phyloP scores from a whole-genome alignment of 768 basidiomycete genomes.

The Tricholoma flavovirens region DNA sequence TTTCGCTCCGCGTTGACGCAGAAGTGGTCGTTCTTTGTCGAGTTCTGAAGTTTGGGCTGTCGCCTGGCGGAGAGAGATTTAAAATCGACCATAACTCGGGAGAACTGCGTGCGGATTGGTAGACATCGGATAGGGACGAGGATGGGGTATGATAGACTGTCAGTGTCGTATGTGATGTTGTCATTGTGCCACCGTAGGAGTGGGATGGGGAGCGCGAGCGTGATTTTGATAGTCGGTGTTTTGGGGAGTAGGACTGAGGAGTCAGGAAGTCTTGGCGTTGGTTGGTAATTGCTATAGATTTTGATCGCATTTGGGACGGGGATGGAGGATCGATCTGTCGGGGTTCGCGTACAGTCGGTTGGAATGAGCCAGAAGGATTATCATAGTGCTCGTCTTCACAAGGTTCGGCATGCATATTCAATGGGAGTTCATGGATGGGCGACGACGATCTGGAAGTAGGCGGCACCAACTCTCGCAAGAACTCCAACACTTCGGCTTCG shows the following conservation, averaged over 20 bases:
- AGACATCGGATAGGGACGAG: no score
- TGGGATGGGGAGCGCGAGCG: no score
- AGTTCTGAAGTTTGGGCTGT: conserved; percentile 17
- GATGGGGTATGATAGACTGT: no score
- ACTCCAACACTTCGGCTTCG: conserved; percentile 44
- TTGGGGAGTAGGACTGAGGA: no score
- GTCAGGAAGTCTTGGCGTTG: no score
- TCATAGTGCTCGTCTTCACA: conserved; percentile 5
- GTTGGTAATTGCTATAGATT: no score
- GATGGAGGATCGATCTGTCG: neutral
- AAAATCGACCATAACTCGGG: no score
- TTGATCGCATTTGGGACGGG: conserved; percentile 18
- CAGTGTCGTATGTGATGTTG: no score
- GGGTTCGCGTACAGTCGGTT: no score
- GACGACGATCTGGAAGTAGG: conserved; percentile 15
- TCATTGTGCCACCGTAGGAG: no score
- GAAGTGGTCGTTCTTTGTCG: conserved; percentile 21
- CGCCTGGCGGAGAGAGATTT: conserved; percentile 18
- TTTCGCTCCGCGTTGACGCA: conserved; percentile 30
- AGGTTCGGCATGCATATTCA: neutral
- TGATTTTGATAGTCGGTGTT: no score
- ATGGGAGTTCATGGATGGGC: conserved; percentile 9
- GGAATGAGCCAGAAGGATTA: conserved; percentile 18
- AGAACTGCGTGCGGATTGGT: no score
- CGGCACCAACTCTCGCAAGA: conserved; percentile 57